phyloP scores from a whole-genome alignment of 495 filamentous ascomycete genomes.

The Aeminium ludgeri region DNA sequence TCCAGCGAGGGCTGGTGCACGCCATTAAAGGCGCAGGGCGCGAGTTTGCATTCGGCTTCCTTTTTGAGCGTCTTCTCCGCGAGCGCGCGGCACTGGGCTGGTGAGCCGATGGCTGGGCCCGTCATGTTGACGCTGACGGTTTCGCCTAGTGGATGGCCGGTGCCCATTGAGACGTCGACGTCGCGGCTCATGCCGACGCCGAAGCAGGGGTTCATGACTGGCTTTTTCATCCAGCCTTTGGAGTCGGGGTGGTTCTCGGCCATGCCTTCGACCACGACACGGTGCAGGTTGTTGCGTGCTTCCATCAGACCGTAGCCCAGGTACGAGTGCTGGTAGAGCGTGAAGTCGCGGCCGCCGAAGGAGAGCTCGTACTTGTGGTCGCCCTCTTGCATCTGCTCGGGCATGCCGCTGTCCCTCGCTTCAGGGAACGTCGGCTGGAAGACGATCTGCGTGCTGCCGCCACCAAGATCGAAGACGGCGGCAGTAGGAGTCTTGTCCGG shows the following conservation, averaged over 20 bases:
- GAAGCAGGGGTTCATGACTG: conserved; percentile 80
- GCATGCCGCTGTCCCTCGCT: conserved; percentile 59
- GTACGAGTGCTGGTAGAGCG: conserved; percentile 97
- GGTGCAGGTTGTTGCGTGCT: conserved; percentile 72
- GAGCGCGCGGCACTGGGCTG: conserved; percentile 76
- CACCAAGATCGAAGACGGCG: conserved; percentile 88
- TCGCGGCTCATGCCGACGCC: conserved; percentile 54
- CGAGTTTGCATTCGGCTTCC: conserved; percentile 59
- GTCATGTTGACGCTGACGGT: conserved; percentile 62
- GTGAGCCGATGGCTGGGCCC: conserved; percentile 51
- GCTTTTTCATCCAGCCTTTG: conserved; percentile 39
- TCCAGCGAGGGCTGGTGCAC: conserved; percentile 82
- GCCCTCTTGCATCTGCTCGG: conserved; percentile 65
- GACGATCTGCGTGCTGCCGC: conserved; percentile 94
- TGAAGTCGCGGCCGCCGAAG: conserved; percentile 79
- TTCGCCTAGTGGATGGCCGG: conserved; percentile 43
- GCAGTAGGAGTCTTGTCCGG: conserved; percentile 79
- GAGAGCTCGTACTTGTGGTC: conserved; percentile 92
- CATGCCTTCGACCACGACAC: conserved; percentile 44
- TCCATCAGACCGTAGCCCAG: conserved; percentile 94
- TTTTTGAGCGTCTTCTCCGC: conserved; percentile 86
- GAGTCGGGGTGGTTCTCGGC: conserved; percentile 34
- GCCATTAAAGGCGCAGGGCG: conserved; percentile 94
- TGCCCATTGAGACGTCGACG: conserved; percentile 48
- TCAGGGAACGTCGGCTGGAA: conserved; percentile 87